Evolutionary conservation across 2,329 filamentous ascomycete species (phyloP), one percentile per base, ranked within the genome.

Genomic region (Knufia fluminis): DNA sequence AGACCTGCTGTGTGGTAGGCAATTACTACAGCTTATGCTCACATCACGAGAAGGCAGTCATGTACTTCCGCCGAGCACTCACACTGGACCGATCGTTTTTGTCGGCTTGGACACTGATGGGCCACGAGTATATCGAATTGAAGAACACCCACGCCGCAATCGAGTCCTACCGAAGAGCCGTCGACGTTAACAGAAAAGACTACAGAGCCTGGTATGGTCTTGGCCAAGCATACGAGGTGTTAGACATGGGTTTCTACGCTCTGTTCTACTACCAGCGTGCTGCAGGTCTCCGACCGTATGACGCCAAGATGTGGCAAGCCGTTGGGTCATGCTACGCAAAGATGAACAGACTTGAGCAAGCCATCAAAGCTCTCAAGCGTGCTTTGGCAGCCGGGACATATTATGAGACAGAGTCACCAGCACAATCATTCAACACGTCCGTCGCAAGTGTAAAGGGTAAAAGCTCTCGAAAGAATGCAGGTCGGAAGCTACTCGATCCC

Each of bases 131-230:
- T 60, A 89, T 97, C 48, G 92, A 98, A 67, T 82, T 98, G 68
- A 98, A 97, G 63, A 98, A 98, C 64, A 97, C 91, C 0, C 92
- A 98, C 62, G 91, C 92, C 0, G 92, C 92, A 7, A 97, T 98
- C 54, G 92, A 98, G 66, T 94, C 88, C 1, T 98, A 98, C 63
- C 82, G 92, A 1, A 83, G 92, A 36, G 92, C 92, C 1, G 91
- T 98, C 1, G 92, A 98, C 61, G 87, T 92, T 58, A 97, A 98
- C 62, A 81, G 91, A 28, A 87, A 92, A 59, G 92, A 98, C 65
- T 97, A 97, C 65, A 85, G 92, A 50, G 92, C 92, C 3, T 98
- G 92, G 92, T 97, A 98, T 63, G 92, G 92, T 28, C 75, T 98
- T 0, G 92, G 92, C 1, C 91, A 97, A 65, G 94, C 92, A 1